Base-by-base conservation (phyloP, 805 yeast genomes). In the Kuraishia capsulata region DNA sequence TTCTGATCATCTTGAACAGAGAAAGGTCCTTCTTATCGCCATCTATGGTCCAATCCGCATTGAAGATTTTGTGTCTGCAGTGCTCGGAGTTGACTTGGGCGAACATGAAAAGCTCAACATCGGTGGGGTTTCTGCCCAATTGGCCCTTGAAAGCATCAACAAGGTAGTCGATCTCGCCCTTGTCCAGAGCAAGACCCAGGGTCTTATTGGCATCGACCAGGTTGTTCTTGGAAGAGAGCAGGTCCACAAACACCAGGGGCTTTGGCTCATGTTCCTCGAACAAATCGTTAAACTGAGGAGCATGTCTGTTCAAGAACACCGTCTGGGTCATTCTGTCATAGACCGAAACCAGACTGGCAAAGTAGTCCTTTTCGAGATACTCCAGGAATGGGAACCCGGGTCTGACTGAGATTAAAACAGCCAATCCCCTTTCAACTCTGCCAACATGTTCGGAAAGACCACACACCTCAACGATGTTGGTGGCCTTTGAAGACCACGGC, bases 81-180 rank as follows among this genome's bases (percentile, higher is more conserved):
- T 92, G 99, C 65, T 92, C 99, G 20, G 97, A 88, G 69, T 92
- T 92, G 49, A 92, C 98, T 66, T 92, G 99, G 31, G 98, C 99
- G 69, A 92, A 92, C 97, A 92, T 92, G 64, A 92, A 92, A 45
- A 92, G 70, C 64, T 92, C 99, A 19, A 88, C 97, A 61, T 92
- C 98, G 24, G 97, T 90, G 39, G 98, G 97, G 57, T 89, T 86
- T 61, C 97, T 78, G 35, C 81, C 78, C 47, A 81, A 65, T 25
- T 71, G 72, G 37, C 80, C 69, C 41, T 77, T 82, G 66, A 92
- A 92, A 2, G 97, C 94, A 23, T 76, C 67, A 51, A 79, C 73
- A 53, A 92, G 73, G 62, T 92, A 92, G 34, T 83, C 85, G 50
- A 92, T 86, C 66, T 92, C 99, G 42, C 95, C 95, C 42, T 73